A percentile compares a stretch with the other conserved stretches of the same genome.
Evolutionary conservation across 352 stramenopile genomes (phyloP).

Genomic region (Peronosclerospora sorghi): DNA sequence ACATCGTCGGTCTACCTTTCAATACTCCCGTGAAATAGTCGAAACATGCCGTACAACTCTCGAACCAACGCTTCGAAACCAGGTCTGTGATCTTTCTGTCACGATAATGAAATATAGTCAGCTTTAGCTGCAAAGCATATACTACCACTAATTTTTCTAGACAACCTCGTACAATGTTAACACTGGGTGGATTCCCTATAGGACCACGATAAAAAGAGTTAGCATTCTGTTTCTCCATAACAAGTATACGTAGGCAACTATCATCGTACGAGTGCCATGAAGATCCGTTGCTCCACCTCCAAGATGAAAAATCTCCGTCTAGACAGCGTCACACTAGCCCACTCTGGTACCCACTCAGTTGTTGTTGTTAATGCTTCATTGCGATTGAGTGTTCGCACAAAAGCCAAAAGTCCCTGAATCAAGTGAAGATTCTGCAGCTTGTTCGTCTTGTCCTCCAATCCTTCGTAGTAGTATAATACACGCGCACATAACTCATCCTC

Average conservation of each 20-base stretch:
- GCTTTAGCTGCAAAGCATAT: background rate
- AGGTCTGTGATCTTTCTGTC: constrained; percentile 24
- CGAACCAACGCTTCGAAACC: constrained; percentile 28
- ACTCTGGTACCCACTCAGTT: constrained; percentile 9
- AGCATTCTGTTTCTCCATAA: background rate
- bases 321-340: constrained; percentile 36
- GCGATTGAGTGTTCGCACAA: constrained; percentile 29
- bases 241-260: background rate
- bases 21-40: constrained; percentile 44
- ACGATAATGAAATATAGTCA: constrained; percentile 3
- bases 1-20: constrained; percentile 15
- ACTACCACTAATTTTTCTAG: background rate
- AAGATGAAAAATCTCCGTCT: constrained; percentile 30
- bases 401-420: constrained; percentile 39
- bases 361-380: background rate
- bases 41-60: constrained; percentile 40
- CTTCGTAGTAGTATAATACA: constrained; percentile 26
- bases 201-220: background rate
- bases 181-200: constrained; percentile 21
- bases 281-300: constrained; percentile 50
- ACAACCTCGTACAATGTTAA: constrained; percentile 21
- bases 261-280: constrained; percentile 35
- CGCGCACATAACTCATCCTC: constrained; percentile 38
- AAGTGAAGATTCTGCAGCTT: constrained; percentile 37
- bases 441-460: background rate